Evolutionary conservation across 1,284 basidiomycete genomes (phyloP).

Genomic region (Leccinum subrobustum): DNA sequence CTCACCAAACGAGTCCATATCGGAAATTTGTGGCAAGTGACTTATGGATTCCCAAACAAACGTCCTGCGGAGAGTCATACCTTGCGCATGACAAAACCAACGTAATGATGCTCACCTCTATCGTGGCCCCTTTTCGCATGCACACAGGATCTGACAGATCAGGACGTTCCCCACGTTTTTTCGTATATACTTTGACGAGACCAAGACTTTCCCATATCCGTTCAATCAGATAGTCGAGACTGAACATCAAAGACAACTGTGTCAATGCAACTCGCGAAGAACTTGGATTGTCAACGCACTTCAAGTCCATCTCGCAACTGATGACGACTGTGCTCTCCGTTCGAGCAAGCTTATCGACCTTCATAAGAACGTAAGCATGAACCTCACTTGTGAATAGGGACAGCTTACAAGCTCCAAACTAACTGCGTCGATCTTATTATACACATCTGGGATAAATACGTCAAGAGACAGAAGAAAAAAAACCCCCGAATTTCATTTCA

Average conservation of each 20-base stretch:
- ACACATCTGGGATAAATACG: conserved; percentile 59
- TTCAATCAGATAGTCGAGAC: conserved; percentile 85
- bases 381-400: neutral
- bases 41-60: conserved; percentile 90
- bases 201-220: conserved; percentile 87
- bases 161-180: conserved; percentile 92
- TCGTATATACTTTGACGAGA: conserved; percentile 93
- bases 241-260: conserved; percentile 31
- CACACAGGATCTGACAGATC: conserved; percentile 94
- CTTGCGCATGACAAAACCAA: neutral
- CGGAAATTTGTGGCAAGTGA: conserved; percentile 89
- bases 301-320: conserved; percentile 90
- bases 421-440: conserved; percentile 94
- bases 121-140: conserved; percentile 86
- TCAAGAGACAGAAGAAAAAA: neutral
- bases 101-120: conserved; percentile 59
- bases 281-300: conserved; percentile 44
- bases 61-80: conserved; percentile 47
- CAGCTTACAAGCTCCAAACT: conserved; percentile 73
- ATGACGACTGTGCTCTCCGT: conserved; percentile 90
- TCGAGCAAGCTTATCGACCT: conserved; percentile 83
- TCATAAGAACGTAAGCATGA: conserved; percentile 1
- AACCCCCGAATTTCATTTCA: neutral
- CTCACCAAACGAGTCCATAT: conserved; percentile 88
- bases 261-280: neutral